These are phyloP conservation scores for Coemansia sp. DNA, from an alignment of 192 early-diverging fungal genomes.

Conservation along the genomic window DNA sequence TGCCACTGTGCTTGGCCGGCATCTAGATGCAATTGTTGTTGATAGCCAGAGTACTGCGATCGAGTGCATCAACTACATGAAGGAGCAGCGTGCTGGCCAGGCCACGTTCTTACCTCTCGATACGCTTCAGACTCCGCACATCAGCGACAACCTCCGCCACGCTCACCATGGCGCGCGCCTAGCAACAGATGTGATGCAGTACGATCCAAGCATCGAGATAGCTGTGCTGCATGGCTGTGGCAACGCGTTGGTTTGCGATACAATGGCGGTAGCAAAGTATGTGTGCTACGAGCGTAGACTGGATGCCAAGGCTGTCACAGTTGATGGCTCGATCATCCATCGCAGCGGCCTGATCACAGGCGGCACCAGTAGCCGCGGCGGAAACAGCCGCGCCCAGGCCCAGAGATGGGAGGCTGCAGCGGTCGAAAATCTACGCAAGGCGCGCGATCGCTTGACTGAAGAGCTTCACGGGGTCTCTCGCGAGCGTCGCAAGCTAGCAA, in stretches of 20 bases:
- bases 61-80: constrained; percentile 93
- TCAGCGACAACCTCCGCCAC: constrained; percentile 80
- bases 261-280: constrained; percentile 75
- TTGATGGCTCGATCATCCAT: constrained; percentile 95
- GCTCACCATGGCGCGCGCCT: constrained; percentile 79
- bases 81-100: constrained; percentile 87
- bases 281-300: constrained; percentile 81
- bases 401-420: constrained; percentile 88
- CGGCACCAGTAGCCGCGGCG: constrained; percentile 55
- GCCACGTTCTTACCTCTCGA: constrained; percentile 95
- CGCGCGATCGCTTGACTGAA: constrained; percentile 65
- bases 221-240: constrained; percentile 91
- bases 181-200: constrained; percentile 93
- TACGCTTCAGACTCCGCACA: constrained; percentile 65
- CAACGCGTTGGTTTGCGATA: constrained; percentile 91
- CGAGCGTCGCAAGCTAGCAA: constrained; percentile 65
- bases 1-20: constrained; percentile 82
- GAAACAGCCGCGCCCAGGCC: constrained; percentile 44
- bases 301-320: constrained; percentile 86
- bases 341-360: constrained; percentile 96
- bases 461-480: constrained; percentile 74
- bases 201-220: constrained; percentile 68
- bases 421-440: constrained; percentile 72
- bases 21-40: constrained; percentile 94
- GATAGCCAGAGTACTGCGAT: constrained; percentile 89